Base-by-base conservation (phyloP, 2,329 filamentous ascomycete genomes). In the Lachnellula occidentalis region DNA sequence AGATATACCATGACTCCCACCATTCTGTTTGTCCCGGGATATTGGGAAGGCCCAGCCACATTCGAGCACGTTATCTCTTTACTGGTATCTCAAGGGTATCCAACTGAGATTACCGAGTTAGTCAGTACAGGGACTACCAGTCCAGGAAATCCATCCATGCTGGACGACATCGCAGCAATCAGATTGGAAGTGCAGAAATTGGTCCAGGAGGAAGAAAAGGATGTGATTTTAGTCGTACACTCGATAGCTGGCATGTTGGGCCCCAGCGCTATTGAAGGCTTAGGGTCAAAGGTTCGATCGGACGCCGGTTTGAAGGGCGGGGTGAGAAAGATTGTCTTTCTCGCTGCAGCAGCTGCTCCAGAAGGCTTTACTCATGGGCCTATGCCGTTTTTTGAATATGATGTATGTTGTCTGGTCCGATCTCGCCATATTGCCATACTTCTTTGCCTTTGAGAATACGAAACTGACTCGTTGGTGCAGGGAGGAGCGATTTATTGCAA, bases 11-110 rank as follows among this genome's bases (percentile, higher is more conserved):
- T 31, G 27, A 9, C 36, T 39, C 48, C 57, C 14, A 63, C 60
- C 11, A 50, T 66, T 15, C 39, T 65, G 24, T 55, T 66, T 31
- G 59, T 67, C 8, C 61, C 65, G 4, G 64, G 65, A 14, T 49
- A 63, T 39, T 67, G 61, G 61, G 63, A 66, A 58, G 64, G 64
- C 2, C 53, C 65, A 12, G 42, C 39, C 0, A 48, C 58, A 4
- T 67, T 57, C 50, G 41, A 43, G 7, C 37, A 42, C 8, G 43
- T 67, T 12, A 22, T 46, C n/a, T 45, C 21, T 6, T 19, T 45
- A 15, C 55, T 64, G 17, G 17, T 46, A 41, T n/a, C 48, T 9
- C 39, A 37, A 21, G 52, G 49, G 19, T 54, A 54, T 36, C 19
- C 37, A 15, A 54, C 53, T 5, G n/a, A 34, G 11, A 37, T 50